Percentiles rank a stretch among this genome's conserved stretches.
Evolutionary conservation across 805 yeast genomes (phyloP).

Genomic region (Candida railenensis): DNA sequence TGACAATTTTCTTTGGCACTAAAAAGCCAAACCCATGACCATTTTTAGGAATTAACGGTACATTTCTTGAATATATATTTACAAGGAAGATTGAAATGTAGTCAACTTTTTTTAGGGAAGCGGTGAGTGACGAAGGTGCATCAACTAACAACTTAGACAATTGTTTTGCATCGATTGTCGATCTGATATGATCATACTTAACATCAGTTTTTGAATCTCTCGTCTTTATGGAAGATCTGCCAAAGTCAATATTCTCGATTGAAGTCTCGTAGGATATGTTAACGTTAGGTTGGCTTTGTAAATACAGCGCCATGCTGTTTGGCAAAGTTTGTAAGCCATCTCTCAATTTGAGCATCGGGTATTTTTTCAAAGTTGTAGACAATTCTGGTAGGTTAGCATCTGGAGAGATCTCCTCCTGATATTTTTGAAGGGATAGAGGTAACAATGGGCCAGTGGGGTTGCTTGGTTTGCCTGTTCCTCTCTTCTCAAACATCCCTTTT

Average conservation of each 20-base stretch:
- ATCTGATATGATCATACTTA: constrained; percentile 55
- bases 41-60: constrained; percentile 33
- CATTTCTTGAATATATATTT: constrained; percentile 52
- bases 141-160: constrained; percentile 33
- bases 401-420: constrained; percentile 40
- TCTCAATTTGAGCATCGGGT: constrained; percentile 60
- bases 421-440: constrained; percentile 17
- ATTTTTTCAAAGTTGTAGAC: constrained; percentile 41
- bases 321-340: constrained; percentile 61
- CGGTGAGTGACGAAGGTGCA: constrained; percentile 6
- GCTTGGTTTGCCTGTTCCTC: constrained; percentile 8
- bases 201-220: constrained; percentile 9
- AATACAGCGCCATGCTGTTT: constrained; percentile 32
- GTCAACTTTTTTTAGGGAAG: constrained; percentile 21
- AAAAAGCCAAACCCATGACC: constrained; percentile 83
- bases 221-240: constrained; percentile 14
- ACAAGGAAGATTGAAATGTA: constrained; percentile 59
- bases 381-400: constrained; percentile 37
- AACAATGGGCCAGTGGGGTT: background rate
- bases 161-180: constrained; percentile 51
- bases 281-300: constrained; percentile 42
- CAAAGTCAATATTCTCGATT: constrained; percentile 20
- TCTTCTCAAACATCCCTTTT: constrained; percentile 25
- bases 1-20: constrained; percentile 57
- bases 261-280: constrained; percentile 28